Base-by-base conservation (phyloP, 1,284 basidiomycete species). In the Ustilago shanxiensis region DNA sequence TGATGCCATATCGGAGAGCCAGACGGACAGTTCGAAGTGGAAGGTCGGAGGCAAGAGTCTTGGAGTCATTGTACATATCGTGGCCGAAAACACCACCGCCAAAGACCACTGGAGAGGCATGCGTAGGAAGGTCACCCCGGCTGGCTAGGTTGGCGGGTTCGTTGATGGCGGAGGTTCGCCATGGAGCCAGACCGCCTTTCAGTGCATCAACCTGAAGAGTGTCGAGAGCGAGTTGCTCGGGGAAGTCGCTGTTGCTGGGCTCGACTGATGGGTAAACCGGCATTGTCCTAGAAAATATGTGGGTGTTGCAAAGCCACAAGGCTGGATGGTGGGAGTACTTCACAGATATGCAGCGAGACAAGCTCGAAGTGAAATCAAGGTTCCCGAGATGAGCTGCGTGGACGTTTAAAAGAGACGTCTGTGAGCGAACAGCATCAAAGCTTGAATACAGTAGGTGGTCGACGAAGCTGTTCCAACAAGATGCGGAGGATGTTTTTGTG, bases 1-100 rank as follows among this genome's bases (percentile, higher is more conserved):
- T 90, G 71, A 98, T 92, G 20, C 95, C 95, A 86, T 95, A 95
- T 54, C 93, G 60, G 56, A 85, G 69, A 28, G 80, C 79, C 24
- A 95, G 89, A 28, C 94, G 89, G 18, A 95, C 63, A 2, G 81
- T 83, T 41, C 72, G 79, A 14, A 81, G 52, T 29, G 80, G 78
- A 3, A 77, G 44, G 33, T 77, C 59, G 49, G 77, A 75, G 16
- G 72, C 56, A 8, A 81, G 39, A 4, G 78, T 73, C 18, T 61
- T 37, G 24, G 80, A 68, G 6, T 64, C 60, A 45, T 82, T 83
- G 77, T 83, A 85, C 80, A 83, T 83, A 39, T 80, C 83, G 0
- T 67, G 59, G 1, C 83, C 84, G 52, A 84, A 83, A 1, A 80
- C 80, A 29, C 81, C 81, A 16, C 83, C 81, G 28, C 84, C 84